A percentile compares a stretch with the other conserved stretches of the same genome.
Evolutionary conservation across 768 basidiomycete genomes (phyloP).

Genomic region (Tremella yokohamensis): DNA sequence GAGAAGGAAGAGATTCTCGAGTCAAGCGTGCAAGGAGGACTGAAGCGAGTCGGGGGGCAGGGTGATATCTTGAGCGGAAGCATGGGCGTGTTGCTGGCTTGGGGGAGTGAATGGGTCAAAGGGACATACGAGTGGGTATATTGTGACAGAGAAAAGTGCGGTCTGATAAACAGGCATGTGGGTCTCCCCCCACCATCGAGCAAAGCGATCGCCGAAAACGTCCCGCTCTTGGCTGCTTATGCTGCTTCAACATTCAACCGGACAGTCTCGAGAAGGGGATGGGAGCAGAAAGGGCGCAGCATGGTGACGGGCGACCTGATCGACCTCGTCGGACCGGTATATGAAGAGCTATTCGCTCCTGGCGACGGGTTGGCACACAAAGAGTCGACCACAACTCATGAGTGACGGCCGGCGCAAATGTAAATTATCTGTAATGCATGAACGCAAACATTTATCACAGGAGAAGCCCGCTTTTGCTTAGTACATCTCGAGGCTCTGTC

Average conservation of each 20-base stretch:
- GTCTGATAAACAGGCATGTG: conserved; percentile 30
- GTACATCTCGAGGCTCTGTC: conserved; percentile 51
- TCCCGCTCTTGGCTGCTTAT: conserved; percentile 79
- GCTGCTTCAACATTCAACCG: conserved; percentile 87
- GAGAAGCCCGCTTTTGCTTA: conserved; percentile 8
- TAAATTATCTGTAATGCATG: neutral
- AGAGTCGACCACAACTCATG: neutral
- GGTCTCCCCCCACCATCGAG: conserved; percentile 44
- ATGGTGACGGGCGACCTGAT: conserved; percentile 78
- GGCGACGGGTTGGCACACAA: neutral
- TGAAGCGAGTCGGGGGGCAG: conserved; percentile 93
- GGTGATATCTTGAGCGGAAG: conserved; percentile 88
- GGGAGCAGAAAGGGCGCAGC: conserved; percentile 68
- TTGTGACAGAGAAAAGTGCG: neutral
- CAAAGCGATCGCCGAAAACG: conserved; percentile 50
- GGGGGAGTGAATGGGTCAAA: conserved; percentile 89
- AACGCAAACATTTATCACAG: neutral
- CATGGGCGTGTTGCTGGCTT: conserved; percentile 85
- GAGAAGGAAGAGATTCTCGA: conserved; percentile 60
- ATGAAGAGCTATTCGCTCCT: conserved; percentile 65
- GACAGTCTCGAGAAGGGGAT: conserved; percentile 72
- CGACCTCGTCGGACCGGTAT: conserved; percentile 61
- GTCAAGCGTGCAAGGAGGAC: conserved; percentile 70
- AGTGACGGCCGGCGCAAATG: too few relatives aligned
- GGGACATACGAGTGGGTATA: conserved; percentile 69